These are phyloP conservation scores for Phalaenopsis hybrid DNA, from an alignment of 116 monocot genomes.

Conservation along the genomic window DNA sequence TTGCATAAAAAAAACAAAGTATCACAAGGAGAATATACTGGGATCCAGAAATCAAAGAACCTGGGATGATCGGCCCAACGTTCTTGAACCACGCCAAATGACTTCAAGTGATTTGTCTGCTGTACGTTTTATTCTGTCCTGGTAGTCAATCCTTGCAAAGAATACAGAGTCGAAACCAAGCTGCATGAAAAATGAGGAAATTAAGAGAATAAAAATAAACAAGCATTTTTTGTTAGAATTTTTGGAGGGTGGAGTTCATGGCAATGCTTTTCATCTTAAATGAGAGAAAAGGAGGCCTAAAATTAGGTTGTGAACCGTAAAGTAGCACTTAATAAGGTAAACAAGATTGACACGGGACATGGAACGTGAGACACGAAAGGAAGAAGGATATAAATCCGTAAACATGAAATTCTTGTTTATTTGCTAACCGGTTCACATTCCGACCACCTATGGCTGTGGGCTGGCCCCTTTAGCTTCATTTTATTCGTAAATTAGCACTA, in stretches of 20 bases:
- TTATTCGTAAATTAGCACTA: too few species aligned
- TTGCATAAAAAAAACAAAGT: conserved; percentile 2
- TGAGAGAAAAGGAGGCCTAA: not conserved
- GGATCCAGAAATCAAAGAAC: conserved; percentile 17
- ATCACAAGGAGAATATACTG: not conserved
- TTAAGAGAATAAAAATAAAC: not conserved
- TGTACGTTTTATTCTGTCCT: conserved; percentile 51
- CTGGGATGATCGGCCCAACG: conserved; percentile 72
- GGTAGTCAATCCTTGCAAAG: conserved; percentile 90
- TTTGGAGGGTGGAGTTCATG: too few species aligned
- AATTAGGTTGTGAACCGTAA: not conserved
- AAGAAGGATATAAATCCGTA: too few species aligned
- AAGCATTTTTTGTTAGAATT: not conserved
- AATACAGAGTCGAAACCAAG: conserved; percentile 75
- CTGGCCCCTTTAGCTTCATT: too few species aligned
- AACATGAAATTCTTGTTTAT: too few species aligned
- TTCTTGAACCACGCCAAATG: conserved; percentile 74
- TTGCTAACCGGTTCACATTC: too few species aligned
- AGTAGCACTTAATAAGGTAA: not conserved
- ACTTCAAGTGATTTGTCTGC: conserved; percentile 77
- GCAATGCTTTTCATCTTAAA: too few species aligned
- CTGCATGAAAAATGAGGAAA: conserved; percentile 18
- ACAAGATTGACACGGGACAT: too few species aligned
- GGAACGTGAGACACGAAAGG: too few species aligned
- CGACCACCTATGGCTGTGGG: too few species aligned